Percentiles rank a stretch among this genome's conserved stretches.
phyloP scores from a whole-genome alignment of 768 basidiomycete genomes.

The Termitomyces sp. region DNA sequence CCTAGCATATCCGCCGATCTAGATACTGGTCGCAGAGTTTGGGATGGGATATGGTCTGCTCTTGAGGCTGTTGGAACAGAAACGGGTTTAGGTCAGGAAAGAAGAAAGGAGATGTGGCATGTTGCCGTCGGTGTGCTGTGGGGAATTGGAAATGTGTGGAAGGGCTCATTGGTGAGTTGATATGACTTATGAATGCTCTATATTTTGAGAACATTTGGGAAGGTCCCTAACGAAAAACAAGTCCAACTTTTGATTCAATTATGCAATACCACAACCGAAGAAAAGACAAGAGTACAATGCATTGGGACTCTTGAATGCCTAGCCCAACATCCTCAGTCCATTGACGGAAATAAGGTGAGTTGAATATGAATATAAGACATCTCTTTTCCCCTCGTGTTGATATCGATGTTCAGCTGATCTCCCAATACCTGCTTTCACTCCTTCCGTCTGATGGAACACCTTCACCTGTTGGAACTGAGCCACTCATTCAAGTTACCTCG shows the following conservation, averaged over 20 bases:
- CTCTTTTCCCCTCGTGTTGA: background rate
- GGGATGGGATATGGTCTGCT: conserved; percentile 62
- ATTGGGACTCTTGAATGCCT: conserved; percentile 85
- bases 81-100: conserved; percentile 56
- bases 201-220: background rate
- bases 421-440: conserved; percentile 60
- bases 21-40: conserved; percentile 47
- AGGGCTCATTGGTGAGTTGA: conserved; percentile 51
- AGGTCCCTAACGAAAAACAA: conserved; percentile 59
- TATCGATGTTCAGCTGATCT: conserved; percentile 41
- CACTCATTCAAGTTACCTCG: conserved; percentile 71
- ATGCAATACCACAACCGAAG: conserved; percentile 49
- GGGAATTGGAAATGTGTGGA: conserved; percentile 80
- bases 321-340: conserved; percentile 58
- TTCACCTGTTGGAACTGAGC: conserved; percentile 50
- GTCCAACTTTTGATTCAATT: conserved; percentile 61
- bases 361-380: background rate
- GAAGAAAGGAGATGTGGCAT: conserved; percentile 71
- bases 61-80: conserved; percentile 56
- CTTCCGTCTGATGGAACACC: conserved; percentile 38
- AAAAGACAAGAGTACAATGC: conserved; percentile 61
- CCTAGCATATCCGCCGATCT: conserved; percentile 36
- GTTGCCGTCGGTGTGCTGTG: conserved; percentile 78
- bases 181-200: background rate
- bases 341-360: conserved; percentile 61